Evolutionary conservation across 192 early-diverging fungal species (phyloP), one percentile per base, ranked within the genome.

Genomic region (Lunasporangiospora selenospora): DNA sequence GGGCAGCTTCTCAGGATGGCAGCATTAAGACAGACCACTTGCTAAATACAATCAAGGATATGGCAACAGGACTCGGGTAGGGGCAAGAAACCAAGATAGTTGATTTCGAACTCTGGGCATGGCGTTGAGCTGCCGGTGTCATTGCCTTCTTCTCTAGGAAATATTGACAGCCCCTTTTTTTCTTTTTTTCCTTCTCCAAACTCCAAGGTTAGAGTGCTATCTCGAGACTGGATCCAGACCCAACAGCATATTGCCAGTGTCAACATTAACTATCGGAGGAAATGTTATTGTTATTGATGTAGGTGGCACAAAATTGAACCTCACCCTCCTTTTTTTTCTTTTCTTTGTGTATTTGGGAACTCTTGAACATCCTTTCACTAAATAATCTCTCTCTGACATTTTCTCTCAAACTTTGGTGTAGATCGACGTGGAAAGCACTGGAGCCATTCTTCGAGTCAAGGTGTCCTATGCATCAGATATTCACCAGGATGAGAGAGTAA

Each of bases 341-440:
- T n/a, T n/a, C n/a, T n/a, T n/a, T n/a, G n/a, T n/a, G n/a, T n/a
- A n/a, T n/a, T n/a, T n/a, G n/a, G n/a, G n/a, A n/a, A n/a, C n/a
- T n/a, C n/a, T n/a, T n/a, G n/a, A n/a, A n/a, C n/a, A n/a, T n/a
- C n/a, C n/a, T n/a, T n/a, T n/a, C n/a, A n/a, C n/a, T n/a, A n/a
- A n/a, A n/a, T n/a, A n/a, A n/a, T n/a, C n/a, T n/a, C n/a, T n/a
- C n/a, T n/a, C n/a, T n/a, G n/a, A n/a, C n/a, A n/a, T n/a, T n/a
- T n/a, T n/a, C 39, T 40, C 39, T 13, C 39, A 27, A 27, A 3
- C 47, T 36, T 18, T 43, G 6, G 0, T 30, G 3, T 65, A 77
- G 76, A 77, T 77, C 30, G 76, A 77, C 18, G 56, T 77, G 2
- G 65, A 77, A n/a, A 67, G 65, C 31, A 71, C 65, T 15, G 65